These are phyloP conservation scores for Trifolium subterraneum DNA, from an alignment of 306 rosid species.

Conservation along the genomic window DNA sequence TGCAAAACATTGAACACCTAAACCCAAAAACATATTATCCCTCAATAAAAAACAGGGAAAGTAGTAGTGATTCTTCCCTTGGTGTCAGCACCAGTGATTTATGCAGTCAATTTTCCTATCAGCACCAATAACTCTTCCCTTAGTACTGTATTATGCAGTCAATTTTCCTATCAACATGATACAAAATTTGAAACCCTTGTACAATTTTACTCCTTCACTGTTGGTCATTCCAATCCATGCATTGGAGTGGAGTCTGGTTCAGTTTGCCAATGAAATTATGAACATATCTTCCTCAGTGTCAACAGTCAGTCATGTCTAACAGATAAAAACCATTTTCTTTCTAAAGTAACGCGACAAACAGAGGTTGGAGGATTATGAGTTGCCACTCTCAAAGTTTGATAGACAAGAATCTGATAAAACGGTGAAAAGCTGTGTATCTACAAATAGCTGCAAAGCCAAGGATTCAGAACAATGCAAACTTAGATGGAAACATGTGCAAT, in stretches of 20 bases:
- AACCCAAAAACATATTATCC: slow-evolving; percentile 50
- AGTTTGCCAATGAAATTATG: slow-evolving; percentile 23
- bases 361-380: slow-evolving; percentile 32
- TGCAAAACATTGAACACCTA: slow-evolving; percentile 33
- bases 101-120: not conserved
- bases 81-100: slow-evolving; percentile 36
- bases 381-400: slow-evolving; percentile 76
- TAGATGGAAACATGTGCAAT: slow-evolving; percentile 3
- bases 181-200: slow-evolving; percentile 34
- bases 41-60: slow-evolving; percentile 52
- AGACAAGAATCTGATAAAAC: slow-evolving; percentile 81
- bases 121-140: too few relatives aligned
- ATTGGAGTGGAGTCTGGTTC: not conserved
- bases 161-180: slow-evolving; percentile 39
- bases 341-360: slow-evolving; percentile 21
- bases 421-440: slow-evolving; percentile 85
- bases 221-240: slow-evolving; percentile 33
- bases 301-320: slow-evolving; percentile 31
- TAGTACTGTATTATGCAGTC: slow-evolving; percentile 3
- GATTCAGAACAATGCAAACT: slow-evolving; percentile 1
- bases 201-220: slow-evolving; percentile 11
- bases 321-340: slow-evolving; percentile 28
- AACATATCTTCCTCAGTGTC: slow-evolving; percentile 16
- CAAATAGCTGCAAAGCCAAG: slow-evolving; percentile 66
- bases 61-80: slow-evolving; percentile 32